Evolutionary conservation across 140 eudicot genomes (phyloP).

Genomic region (Senecio squalidus): DNA sequence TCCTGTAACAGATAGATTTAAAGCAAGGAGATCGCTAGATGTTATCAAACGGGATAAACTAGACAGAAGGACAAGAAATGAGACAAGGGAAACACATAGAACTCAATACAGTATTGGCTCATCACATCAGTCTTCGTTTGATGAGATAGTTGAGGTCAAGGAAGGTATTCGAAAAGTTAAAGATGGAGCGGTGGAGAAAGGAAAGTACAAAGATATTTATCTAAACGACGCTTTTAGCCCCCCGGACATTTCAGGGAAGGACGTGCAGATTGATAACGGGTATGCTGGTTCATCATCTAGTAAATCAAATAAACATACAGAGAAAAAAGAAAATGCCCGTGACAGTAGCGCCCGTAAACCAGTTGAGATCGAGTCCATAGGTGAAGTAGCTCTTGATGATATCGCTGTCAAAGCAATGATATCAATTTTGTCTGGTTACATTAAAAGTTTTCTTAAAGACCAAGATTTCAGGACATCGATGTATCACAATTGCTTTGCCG

Average conservation of each 20-base stretch:
- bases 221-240: conserved; percentile 44
- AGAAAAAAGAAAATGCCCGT: conserved; percentile 33
- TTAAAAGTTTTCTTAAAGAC: conserved; percentile 40
- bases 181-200: conserved; percentile 29
- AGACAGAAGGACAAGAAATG: conserved; percentile 17
- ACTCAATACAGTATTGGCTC: conserved; percentile 27
- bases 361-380: conserved; percentile 33
- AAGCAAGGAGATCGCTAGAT: conserved; percentile 33
- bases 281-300: conserved; percentile 34
- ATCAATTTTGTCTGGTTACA: conserved; percentile 52
- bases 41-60: conserved; percentile 25
- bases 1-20: conserved; percentile 30
- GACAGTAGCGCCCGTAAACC: conserved; percentile 32
- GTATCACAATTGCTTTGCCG: conserved; percentile 59
- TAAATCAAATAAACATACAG: conserved; percentile 25
- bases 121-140: conserved; percentile 20
- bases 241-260: conserved; percentile 31
- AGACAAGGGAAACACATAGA: conserved; percentile 16
- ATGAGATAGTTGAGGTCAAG: conserved; percentile 40
- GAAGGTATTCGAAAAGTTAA: conserved; percentile 33
- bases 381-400: conserved; percentile 72
- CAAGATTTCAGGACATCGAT: conserved; percentile 65
- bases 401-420: conserved; percentile 62
- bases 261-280: conserved; percentile 25
- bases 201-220: conserved; percentile 46